Base-by-base conservation (phyloP, 352 stramenopile genomes). In the Globisporangium radiosum region DNA sequence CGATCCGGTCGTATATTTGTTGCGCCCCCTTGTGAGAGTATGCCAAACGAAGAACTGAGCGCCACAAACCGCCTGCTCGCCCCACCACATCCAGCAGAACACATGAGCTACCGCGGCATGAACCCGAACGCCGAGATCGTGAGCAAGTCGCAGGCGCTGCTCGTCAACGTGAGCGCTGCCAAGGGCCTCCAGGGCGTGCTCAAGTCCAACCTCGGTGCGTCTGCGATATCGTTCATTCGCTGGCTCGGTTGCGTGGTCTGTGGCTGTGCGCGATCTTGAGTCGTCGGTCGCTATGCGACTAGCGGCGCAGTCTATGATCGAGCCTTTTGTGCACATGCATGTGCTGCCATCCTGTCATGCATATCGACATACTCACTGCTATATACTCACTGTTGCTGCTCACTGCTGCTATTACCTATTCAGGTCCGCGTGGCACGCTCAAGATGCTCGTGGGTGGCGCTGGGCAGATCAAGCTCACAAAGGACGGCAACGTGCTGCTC, bases 381-480 rank as follows among this genome's bases (percentile, higher is more conserved):
- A 14, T 47, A 1, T 43, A 7, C 39, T 1, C 43, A 47, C 43
- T 8, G 7, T n/a, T 50, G 38, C 40, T 42, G 33, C 47, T 57
- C 49, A 54, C 33, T 40, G n/a, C 47, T n/a, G 11, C 36, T 8
- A 25, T 2, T 25, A 25, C 25, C 25, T 25, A 1, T 25, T 10
- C 36, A 57, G 94, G 97, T 51, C 97, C 97, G 10, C 88, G 94
- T 2, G 97, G 97, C n/a, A 99, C 97, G 15, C 81, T 99, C 50
- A 99, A 99, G 87, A 99, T 99, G 94, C 86, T 99, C 11, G 97
- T 99, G 14, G 97, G 97, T 33, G 97, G 97, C 52, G 97, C 97
- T 15, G 97, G 97, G 36, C 97, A 99, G 77, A 98, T 99, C 68
- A 99, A 99, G 79, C 86, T 99, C 52, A 99, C 97, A 17, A 99